Evolutionary conservation across 1,139 yeast species (phyloP).

Genomic region (Yueomyces sp.): DNA sequence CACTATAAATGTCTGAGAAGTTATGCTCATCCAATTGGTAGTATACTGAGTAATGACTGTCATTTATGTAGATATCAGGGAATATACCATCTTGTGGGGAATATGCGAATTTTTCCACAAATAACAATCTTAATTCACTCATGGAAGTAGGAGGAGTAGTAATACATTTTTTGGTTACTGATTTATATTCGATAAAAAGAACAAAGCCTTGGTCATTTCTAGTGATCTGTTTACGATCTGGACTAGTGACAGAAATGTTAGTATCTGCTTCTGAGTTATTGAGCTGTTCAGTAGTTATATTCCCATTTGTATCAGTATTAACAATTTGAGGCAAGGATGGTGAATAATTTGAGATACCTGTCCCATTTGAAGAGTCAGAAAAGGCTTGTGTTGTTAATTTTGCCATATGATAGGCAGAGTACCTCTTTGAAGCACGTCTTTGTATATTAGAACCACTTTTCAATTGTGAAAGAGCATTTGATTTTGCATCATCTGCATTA

Average conservation of each 20-base stretch:
- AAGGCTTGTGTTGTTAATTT: conserved; percentile 45
- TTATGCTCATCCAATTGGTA: conserved; percentile 72
- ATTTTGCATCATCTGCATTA: conserved; percentile 25
- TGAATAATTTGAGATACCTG: conserved; percentile 9
- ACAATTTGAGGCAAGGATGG: conserved; percentile 1
- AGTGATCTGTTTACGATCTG: neutral
- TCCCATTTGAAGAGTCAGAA: conserved; percentile 25
- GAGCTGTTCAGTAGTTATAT: conserved; percentile 1
- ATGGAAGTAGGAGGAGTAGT: conserved; percentile 42
- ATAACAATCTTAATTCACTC: conserved; percentile 56
- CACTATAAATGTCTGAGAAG: conserved; percentile 45
- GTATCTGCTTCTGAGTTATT: conserved; percentile 1
- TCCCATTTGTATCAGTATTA: conserved; percentile 1
- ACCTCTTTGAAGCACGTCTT: conserved; percentile 77
- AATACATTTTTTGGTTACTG: conserved; percentile 48
- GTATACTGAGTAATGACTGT: conserved; percentile 42
- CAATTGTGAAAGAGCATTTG: conserved; percentile 50
- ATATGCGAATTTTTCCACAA: conserved; percentile 80
- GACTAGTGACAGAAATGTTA: neutral
- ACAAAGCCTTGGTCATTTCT: neutral
- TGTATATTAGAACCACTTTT: conserved; percentile 75
- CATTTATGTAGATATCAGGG: conserved; percentile 74
- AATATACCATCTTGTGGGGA: conserved; percentile 60
- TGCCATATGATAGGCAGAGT: conserved; percentile 87
- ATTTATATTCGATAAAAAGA: conserved; percentile 46